These are phyloP conservation scores for Tephrocybe rancida DNA, from an alignment of 768 basidiomycete genomes.

Conservation along the genomic window DNA sequence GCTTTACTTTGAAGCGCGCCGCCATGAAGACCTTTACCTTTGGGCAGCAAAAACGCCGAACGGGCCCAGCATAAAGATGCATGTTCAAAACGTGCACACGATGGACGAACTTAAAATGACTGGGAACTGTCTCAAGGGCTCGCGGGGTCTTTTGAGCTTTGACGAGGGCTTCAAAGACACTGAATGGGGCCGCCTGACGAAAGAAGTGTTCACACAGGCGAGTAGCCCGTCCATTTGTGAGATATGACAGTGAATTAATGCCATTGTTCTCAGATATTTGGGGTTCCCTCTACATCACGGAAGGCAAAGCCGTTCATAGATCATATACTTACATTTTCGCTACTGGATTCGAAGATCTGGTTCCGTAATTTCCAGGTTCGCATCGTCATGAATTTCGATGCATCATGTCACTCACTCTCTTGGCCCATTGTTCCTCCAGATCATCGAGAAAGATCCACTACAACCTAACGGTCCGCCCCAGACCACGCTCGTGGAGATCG, in stretches of 20 bases:
- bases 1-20: slow-evolving; percentile 94
- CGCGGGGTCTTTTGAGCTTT: slow-evolving; percentile 89
- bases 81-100: slow-evolving; percentile 97
- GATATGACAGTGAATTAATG: not conserved
- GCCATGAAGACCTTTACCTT: slow-evolving; percentile 94
- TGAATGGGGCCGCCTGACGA: slow-evolving; percentile 84
- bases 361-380: slow-evolving; percentile 97
- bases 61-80: slow-evolving; percentile 95
- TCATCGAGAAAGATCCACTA: slow-evolving; percentile 91
- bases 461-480: slow-evolving; percentile 85
- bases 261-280: slow-evolving; percentile 74
- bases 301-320: slow-evolving; percentile 97
- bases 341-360: slow-evolving; percentile 97
- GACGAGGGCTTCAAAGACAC: slow-evolving; percentile 88
- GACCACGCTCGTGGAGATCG: slow-evolving; percentile 93
- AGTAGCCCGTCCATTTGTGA: slow-evolving; percentile 27
- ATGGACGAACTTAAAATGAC: slow-evolving; percentile 99
- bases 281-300: slow-evolving; percentile 88
- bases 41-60: slow-evolving; percentile 98
- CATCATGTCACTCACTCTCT: slow-evolving; percentile 1
- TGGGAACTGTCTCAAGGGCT: slow-evolving; percentile 97
- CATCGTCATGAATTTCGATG: slow-evolving; percentile 4
- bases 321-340: slow-evolving; percentile 94
- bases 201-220: slow-evolving; percentile 94
- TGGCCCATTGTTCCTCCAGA: slow-evolving; percentile 47